Base-by-base conservation (phyloP, 768 basidiomycete species). In the Calocera viscosa region DNA sequence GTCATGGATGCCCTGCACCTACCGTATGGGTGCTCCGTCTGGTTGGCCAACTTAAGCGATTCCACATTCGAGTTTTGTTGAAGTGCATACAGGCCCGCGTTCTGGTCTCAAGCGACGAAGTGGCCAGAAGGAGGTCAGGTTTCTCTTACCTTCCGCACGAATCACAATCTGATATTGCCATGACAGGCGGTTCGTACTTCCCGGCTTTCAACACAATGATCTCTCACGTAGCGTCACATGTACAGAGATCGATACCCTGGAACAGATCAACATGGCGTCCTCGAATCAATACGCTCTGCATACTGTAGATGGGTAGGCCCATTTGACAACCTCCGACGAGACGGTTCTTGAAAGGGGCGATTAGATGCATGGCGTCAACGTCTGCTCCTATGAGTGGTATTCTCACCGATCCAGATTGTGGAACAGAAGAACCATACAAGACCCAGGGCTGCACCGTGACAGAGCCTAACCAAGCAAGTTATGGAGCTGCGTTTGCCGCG, bases 11-110 rank as follows among this genome's bases (percentile, higher is more conserved):
- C 86, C 74, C 74, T 82, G 63, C 87, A 88, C 74, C 79, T 85
- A 22, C 86, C 86, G 0, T 87, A 78, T 66, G 85, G 85, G 2
- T 87, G 87, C 71, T 86, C 86, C 2, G 86, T 87, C 28, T 82
- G 16, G 76, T 82, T 65, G 80, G 82, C 68, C 74, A 76, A 35
- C 71, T 79, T 11, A 81, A 84, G 68, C 67, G 82, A 5, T 11
- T 47, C 14, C 14, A 24, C 34, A 65, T 8, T 7, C 1, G 14
- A 32, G 22, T 30, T 47, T 17, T 47, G 64, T 1, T 22, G 22
- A 43, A 88, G 86, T 87, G 87, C 71, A 47, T 86, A n/a, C n/a
- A 86, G 5, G 86, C 86, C 30, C 87, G 87, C 40, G 14, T 77
- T 77, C 75, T 82, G 81, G 81, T 82, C 82, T 19, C 82, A 84